Evolutionary conservation across 352 stramenopile species (phyloP), one percentile per base, ranked within the genome.

Genomic region (Phytophthora fragariaefolia): DNA sequence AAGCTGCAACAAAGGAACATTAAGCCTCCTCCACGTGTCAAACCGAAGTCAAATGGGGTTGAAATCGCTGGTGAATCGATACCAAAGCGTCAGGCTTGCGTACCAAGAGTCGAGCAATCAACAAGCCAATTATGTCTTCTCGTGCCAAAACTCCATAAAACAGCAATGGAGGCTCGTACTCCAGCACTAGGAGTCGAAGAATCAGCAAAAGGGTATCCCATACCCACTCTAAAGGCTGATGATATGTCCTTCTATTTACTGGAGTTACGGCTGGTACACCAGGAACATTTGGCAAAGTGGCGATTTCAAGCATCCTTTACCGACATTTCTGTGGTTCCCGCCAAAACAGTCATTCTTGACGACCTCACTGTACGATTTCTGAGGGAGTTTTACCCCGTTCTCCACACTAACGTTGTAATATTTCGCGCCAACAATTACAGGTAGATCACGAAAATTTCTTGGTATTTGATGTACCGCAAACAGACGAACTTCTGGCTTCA

Each of bases 221-320:
- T 23, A 13, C 34, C 46, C 1, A 7, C 38, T n/a, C n/a, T 40
- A 22, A 74, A 63, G 28, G 64, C 66, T 4, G 71, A 84, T 9
- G 73, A 83, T 36, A 51, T 66, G 0, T 69, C 72, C 3, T 90
- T 90, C 43, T 90, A 90, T 43, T 74, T 64, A 43, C 53, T 90
- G 26, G 81, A 90, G 38, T 54, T 90, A 18, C 65, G 77, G 0
- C 49, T 90, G 7, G 73, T 85, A 0, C 73, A 90, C 17, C 61
- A 77, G 9, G 58, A 76, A 24, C 65, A 68, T 20, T 66, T 90
- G 15, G 50, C 45, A 15, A 23, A 63, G 1, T 90, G 81, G 79
- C 57, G 63, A 0, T 90, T 90, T 47, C 72, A 71, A 13, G 81
- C 69, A 0, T 66, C 67, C 17, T 90, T 90, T 57, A 82, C 71